These are phyloP conservation scores for Aspergillus chevalieri DNA, from an alignment of 2,329 filamentous ascomycete genomes.

Conservation along the genomic window DNA sequence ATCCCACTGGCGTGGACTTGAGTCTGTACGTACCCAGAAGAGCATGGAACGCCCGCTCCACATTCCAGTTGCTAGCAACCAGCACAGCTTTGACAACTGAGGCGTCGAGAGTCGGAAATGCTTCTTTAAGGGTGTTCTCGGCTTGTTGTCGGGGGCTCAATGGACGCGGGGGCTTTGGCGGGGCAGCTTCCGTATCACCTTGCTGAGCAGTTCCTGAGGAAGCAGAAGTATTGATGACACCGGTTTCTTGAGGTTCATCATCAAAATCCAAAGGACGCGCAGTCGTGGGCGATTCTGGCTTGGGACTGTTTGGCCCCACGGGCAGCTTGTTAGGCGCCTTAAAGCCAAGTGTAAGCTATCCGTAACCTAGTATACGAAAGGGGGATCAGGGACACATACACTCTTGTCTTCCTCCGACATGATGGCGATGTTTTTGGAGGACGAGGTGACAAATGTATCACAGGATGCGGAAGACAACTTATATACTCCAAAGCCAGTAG, in stretches of 20 bases:
- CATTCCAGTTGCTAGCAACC: constrained; percentile 73
- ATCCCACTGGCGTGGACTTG: neutral
- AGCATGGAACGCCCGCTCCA: constrained; percentile 94
- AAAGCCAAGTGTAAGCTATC: constrained; percentile 17
- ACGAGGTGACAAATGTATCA: neutral
- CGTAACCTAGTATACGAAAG: constrained; percentile 5
- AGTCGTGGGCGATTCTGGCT: constrained; percentile 50
- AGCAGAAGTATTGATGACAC: constrained; percentile 22
- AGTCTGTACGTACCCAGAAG: constrained; percentile 60
- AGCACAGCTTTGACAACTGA: constrained; percentile 82
- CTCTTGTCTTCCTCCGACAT: constrained; percentile 36
- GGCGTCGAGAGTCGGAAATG: constrained; percentile 78
- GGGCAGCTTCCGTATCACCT: constrained; percentile 40
- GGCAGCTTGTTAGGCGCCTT: constrained; percentile 32
- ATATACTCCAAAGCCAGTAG: constrained; percentile 7
- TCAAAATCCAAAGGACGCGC: constrained; percentile 53
- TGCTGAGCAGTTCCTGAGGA: constrained; percentile 21
- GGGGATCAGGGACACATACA: constrained; percentile 18
- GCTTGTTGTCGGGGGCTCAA: constrained; percentile 76
- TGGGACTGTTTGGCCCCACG: constrained; percentile 26
- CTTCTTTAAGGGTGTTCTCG: constrained; percentile 82
- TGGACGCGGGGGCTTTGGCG: constrained; percentile 80
- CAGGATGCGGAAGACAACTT: neutral
- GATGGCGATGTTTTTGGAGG: constrained; percentile 4
- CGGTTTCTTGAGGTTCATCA: constrained; percentile 47